phyloP scores from a whole-genome alignment of 129 eudicot species.

The Flaveria linearis region DNA sequence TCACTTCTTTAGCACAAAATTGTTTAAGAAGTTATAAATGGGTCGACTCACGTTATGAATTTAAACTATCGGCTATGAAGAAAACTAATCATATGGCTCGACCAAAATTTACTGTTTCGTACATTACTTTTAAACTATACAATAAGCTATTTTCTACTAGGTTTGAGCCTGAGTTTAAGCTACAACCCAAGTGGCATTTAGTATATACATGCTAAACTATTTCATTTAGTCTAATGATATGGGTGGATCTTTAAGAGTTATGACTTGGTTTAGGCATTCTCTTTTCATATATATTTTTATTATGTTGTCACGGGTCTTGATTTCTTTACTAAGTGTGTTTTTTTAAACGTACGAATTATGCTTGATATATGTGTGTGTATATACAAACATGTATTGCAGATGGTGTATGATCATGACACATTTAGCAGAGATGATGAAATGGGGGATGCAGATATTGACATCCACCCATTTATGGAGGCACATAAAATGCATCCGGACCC shows the following conservation, averaged over 20 bases:
- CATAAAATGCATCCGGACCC: constrained; percentile 33
- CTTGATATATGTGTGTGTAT: background rate
- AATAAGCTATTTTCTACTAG: too few species aligned
- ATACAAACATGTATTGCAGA: constrained; percentile 31
- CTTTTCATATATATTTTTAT: background rate
- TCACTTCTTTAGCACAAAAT: background rate
- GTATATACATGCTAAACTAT: background rate
- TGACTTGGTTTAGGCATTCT: background rate
- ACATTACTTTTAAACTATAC: too few species aligned
- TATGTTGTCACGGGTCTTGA: background rate
- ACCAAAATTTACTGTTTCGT: background rate
- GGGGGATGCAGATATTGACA: constrained; percentile 59
- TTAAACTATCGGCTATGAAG: background rate
- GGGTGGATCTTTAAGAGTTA: background rate
- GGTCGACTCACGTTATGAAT: background rate
- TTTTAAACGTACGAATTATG: background rate
- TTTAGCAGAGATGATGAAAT: constrained; percentile 60
- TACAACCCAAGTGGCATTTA: background rate
- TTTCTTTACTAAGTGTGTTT: background rate
- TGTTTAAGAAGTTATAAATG: background rate
- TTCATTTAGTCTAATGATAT: background rate
- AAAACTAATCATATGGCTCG: background rate
- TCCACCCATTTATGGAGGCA: constrained; percentile 44
- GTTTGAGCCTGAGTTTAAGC: too few species aligned
- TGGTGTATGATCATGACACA: constrained; percentile 56